A percentile compares a stretch with the other conserved stretches of the same genome.
Conservation (phyloP, 441 rosid genomes). For the Pelargonium australe region DNA sequence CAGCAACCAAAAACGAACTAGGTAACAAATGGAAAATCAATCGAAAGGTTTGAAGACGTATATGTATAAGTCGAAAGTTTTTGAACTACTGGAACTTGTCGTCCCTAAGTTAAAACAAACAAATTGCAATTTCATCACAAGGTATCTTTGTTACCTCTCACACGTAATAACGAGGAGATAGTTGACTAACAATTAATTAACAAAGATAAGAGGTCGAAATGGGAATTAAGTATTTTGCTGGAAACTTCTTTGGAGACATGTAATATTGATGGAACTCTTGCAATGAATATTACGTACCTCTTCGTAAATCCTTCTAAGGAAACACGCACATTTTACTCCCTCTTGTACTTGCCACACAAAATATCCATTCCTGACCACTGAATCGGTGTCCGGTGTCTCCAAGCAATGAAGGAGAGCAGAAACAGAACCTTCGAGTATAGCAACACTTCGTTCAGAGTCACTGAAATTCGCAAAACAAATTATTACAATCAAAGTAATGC, state of each 20-base stretch:
- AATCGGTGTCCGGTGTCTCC: slow-evolving; percentile 47
- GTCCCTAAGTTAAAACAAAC: no score
- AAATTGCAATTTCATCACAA: no score
- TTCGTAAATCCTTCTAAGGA: slow-evolving; percentile 86
- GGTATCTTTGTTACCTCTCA: no score
- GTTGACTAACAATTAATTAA: no score
- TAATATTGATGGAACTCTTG: not conserved
- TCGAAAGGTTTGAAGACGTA: not conserved
- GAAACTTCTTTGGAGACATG: not conserved
- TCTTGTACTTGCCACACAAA: slow-evolving; percentile 54
- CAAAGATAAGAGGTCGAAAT: not conserved
- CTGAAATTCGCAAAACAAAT: slow-evolving; percentile 35
- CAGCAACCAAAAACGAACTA: slow-evolving; percentile 12
- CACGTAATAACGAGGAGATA: no score
- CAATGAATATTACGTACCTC: slow-evolving; percentile 47
- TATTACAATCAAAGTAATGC: no score
- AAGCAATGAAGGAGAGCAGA: slow-evolving; percentile 60
- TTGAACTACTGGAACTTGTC: no score
- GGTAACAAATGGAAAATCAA: slow-evolving; percentile 7
- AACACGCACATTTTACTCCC: slow-evolving; percentile 67
- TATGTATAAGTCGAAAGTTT: no score
- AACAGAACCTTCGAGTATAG: slow-evolving; percentile 68
- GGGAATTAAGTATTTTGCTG: not conserved
- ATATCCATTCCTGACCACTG: slow-evolving; percentile 28
- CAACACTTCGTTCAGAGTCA: slow-evolving; percentile 56